These are phyloP conservation scores for Nannizziopsis barbatae DNA, from an alignment of 2,329 filamentous ascomycete genomes.

Conservation along the genomic window DNA sequence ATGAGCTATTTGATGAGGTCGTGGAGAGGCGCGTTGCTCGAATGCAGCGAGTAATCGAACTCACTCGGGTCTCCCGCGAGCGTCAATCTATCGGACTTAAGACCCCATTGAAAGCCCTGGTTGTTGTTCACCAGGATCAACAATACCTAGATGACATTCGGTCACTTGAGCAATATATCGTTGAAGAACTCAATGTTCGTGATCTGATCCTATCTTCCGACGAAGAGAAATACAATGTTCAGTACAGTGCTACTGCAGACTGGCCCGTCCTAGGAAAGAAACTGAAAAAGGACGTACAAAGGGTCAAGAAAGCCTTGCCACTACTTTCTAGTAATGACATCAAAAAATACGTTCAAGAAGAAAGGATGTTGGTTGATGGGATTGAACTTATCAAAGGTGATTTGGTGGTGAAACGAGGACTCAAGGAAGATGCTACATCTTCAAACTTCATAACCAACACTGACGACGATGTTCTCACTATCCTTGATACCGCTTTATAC, in stretches of 20 bases:
- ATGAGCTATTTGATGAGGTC: conserved; percentile 74
- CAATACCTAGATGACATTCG: conserved; percentile 78
- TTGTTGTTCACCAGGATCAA: conserved; percentile 75
- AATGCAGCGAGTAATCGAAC: conserved; percentile 94
- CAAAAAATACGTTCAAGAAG: conserved; percentile 61
- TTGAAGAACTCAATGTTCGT: conserved; percentile 81
- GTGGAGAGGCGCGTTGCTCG: conserved; percentile 77
- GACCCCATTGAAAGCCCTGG: conserved; percentile 76
- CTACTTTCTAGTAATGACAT: conserved; percentile 67
- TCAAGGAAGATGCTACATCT: conserved; percentile 60
- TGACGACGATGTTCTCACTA: conserved; percentile 78
- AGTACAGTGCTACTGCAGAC: conserved; percentile 81
- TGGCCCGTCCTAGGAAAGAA: conserved; percentile 95
- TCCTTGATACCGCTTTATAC: conserved; percentile 73
- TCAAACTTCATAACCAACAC: conserved; percentile 76
- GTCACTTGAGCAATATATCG: conserved; percentile 77
- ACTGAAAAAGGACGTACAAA: conserved; percentile 84
- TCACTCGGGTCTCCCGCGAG: conserved; percentile 76
- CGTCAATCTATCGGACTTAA: conserved; percentile 75
- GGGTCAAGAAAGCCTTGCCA: conserved; percentile 83
- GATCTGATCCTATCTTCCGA: conserved; percentile 75
- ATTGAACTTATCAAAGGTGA: conserved; percentile 75
- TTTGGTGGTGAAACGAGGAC: conserved; percentile 65
- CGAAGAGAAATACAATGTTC: conserved; percentile 81
- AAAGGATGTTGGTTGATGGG: conserved; percentile 70